Evolutionary conservation across 129 eudicot genomes (phyloP).

Genomic region (Flaveria trinervia): DNA sequence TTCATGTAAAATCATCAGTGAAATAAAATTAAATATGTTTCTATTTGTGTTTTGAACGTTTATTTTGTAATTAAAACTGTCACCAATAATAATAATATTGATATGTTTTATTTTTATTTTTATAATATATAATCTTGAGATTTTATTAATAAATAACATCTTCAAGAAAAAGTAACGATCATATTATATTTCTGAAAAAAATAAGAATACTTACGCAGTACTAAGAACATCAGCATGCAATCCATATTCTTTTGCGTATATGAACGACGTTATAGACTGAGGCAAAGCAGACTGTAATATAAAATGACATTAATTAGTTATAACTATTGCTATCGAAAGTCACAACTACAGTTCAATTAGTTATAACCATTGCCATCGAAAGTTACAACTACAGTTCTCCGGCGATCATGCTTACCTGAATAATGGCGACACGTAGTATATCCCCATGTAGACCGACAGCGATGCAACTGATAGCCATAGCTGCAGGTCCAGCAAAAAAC

Average conservation of each 20-base stretch:
- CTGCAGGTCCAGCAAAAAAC: constrained; percentile 82
- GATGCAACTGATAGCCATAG: constrained; percentile 76
- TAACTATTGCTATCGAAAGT: not conserved
- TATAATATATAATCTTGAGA: not conserved
- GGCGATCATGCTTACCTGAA: constrained; percentile 49
- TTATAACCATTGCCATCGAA: not conserved
- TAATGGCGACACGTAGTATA: constrained; percentile 78
- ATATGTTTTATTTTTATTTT: not conserved
- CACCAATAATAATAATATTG: not conserved
- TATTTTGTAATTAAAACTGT: no score
- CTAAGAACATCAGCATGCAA: constrained; percentile 84
- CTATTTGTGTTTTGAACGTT: no score
- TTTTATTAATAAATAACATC: not conserved
- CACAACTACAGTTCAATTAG: not conserved
- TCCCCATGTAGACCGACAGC: constrained; percentile 84
- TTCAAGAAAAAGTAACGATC: not conserved
- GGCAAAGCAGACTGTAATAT: constrained; percentile 76
- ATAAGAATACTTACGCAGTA: constrained; percentile 61
- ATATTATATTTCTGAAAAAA: not conserved
- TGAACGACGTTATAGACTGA: constrained; percentile 79
- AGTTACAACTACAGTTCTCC: not conserved
- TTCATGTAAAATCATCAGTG: no score
- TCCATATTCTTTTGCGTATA: constrained; percentile 81
- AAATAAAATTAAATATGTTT: no score
- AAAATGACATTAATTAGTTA: constrained; percentile 3